These are phyloP conservation scores for Epichloe bromicola DNA, from an alignment of 2,329 filamentous ascomycete species.

Conservation along the genomic window DNA sequence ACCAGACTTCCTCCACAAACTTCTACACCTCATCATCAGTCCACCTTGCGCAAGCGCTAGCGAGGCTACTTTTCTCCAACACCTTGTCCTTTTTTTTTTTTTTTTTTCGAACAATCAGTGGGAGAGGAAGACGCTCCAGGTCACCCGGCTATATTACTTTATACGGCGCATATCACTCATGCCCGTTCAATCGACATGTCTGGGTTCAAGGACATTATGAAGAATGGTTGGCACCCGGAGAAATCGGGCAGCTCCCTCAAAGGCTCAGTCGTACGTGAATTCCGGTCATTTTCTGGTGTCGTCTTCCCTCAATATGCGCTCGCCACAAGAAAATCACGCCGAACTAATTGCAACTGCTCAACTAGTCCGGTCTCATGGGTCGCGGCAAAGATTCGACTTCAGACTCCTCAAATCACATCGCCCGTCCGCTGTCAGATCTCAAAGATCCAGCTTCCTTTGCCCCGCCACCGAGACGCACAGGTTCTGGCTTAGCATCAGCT, in stretches of 20 bases:
- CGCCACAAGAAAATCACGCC: constrained; percentile 1
- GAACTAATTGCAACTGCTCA: not conserved
- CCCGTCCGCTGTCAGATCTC: constrained; percentile 53
- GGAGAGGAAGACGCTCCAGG: not conserved
- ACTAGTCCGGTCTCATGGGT: constrained; percentile 32
- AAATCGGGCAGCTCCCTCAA: constrained; percentile 25
- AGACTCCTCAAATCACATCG: constrained; percentile 21
- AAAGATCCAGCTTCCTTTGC: constrained; percentile 68
- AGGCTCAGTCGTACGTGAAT: constrained; percentile 27
- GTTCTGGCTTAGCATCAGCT: constrained; percentile 22
- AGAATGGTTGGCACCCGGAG: constrained; percentile 40
- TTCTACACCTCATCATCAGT: not conserved
- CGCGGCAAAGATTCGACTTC: constrained; percentile 22
- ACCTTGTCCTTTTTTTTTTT: not conserved
- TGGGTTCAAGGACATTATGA: constrained; percentile 34
- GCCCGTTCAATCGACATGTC: constrained; percentile 21
- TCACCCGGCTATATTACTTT: not conserved
- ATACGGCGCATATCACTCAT: not conserved
- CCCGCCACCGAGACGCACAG: constrained; percentile 57
- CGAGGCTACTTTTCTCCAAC: not conserved
- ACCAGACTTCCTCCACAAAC: not conserved
- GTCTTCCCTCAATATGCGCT: not conserved
- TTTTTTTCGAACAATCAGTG: not conserved
- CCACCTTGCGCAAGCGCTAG: not conserved
- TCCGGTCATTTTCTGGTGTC: constrained; percentile 1